Evolutionary conservation across 2,329 filamentous ascomycete species (phyloP).

Genomic region (Orbilia blumenaviensis): DNA sequence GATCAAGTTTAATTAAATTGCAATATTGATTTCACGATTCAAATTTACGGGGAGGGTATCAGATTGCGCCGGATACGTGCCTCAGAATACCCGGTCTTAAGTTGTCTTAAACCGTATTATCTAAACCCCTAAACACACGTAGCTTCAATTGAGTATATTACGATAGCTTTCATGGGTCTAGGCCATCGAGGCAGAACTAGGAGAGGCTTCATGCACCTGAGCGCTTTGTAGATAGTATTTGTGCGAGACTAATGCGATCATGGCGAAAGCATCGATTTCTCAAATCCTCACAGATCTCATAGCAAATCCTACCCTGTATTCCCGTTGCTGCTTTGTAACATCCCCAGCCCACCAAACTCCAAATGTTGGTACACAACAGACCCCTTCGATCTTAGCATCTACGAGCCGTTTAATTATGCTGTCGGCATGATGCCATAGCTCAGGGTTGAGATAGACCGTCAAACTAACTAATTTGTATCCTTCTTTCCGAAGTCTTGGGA

Average conservation of each 20-base stretch:
- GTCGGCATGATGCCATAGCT: slow-evolving; percentile 4
- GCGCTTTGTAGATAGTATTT: not conserved
- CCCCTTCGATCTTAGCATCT: slow-evolving; percentile 1
- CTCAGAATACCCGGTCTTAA: no score
- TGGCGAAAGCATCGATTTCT: slow-evolving; percentile 1
- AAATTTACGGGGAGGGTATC: no score
- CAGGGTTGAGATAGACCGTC: slow-evolving; percentile 28
- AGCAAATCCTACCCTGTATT: slow-evolving; percentile 28
- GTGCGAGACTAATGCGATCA: no score
- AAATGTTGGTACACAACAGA: slow-evolving; percentile 30
- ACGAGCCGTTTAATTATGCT: not conserved
- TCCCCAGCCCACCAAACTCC: slow-evolving; percentile 18
- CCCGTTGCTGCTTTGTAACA: not conserved
- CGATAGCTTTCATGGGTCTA: no score
- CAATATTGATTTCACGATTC: no score
- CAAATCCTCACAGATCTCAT: not conserved
- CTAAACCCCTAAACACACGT: not conserved
- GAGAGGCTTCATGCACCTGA: no score
- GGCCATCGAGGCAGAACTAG: no score
- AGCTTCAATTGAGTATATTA: no score
- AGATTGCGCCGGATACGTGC: not conserved
- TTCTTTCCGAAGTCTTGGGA: not conserved
- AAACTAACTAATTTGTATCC: slow-evolving; percentile 14
- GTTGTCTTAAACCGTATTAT: not conserved
- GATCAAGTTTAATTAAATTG: no score